These are phyloP conservation scores for Piromyces sp. DNA, from an alignment of 192 early-diverging fungal species.

Conservation along the genomic window DNA sequence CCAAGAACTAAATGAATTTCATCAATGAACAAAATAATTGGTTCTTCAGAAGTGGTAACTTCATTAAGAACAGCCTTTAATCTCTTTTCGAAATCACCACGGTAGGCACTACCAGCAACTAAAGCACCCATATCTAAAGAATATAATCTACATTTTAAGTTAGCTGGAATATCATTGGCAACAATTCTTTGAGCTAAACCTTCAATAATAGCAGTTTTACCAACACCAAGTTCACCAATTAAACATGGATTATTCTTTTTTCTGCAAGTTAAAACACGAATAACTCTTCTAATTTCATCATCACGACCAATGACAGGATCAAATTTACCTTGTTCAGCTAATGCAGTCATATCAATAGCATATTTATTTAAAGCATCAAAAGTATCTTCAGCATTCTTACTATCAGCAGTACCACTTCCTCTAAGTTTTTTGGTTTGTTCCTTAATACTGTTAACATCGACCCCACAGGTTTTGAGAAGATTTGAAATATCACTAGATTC, in stretches of 20 bases:
- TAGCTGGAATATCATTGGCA: slow-evolving; percentile 74
- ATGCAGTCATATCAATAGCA: slow-evolving; percentile 66
- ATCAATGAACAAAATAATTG: slow-evolving; percentile 62
- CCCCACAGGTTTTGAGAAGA: slow-evolving; percentile 54
- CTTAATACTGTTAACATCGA: slow-evolving; percentile 81
- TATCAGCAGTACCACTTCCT: slow-evolving; percentile 70
- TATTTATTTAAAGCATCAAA: slow-evolving; percentile 92
- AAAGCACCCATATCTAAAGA: slow-evolving; percentile 90
- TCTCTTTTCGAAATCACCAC: slow-evolving; percentile 68
- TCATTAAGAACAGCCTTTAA: slow-evolving; percentile 57
- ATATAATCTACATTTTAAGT: slow-evolving; percentile 61
- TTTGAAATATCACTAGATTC: slow-evolving; percentile 13
- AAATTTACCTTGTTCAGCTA: slow-evolving; percentile 75
- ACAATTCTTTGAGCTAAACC: slow-evolving; percentile 90
- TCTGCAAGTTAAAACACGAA: slow-evolving; percentile 74
- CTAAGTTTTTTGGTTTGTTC: slow-evolving; percentile 52
- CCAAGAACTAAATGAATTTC: slow-evolving; percentile 62
- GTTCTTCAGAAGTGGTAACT: slow-evolving; percentile 45
- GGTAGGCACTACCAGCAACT: slow-evolving; percentile 47
- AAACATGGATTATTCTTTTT: slow-evolving; percentile 85
- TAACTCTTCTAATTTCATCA: slow-evolving; percentile 86
- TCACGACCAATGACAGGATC: slow-evolving; percentile 95
- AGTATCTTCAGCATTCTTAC: slow-evolving; percentile 63
- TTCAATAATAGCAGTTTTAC: slow-evolving; percentile 73
- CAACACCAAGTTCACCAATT: slow-evolving; percentile 63